Evolutionary conservation across 2,329 filamentous ascomycete species (phyloP).

Genomic region (Botrytis medusae): DNA sequence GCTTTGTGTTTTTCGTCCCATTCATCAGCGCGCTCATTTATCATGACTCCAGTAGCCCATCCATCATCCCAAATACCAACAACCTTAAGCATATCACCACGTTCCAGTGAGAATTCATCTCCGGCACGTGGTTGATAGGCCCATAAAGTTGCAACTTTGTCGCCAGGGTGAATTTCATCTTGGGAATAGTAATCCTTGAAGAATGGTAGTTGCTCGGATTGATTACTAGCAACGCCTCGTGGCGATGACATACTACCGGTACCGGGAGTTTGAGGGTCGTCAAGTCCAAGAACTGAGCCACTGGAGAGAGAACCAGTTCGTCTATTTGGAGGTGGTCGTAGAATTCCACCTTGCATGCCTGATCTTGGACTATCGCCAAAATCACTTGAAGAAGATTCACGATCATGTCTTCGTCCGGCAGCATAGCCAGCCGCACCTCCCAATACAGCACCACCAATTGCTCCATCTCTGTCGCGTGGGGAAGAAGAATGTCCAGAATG

Average conservation of each 20-base stretch:
- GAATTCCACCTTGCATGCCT: conserved; percentile 52
- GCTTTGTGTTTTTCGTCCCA: conserved; percentile 75
- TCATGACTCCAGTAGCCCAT: conserved; percentile 90
- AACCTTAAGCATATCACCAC: conserved; percentile 97
- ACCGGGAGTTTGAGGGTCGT: conserved; percentile 72
- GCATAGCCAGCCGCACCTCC: conserved; percentile 49
- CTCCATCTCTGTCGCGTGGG: conserved; percentile 25
- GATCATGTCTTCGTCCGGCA: conserved; percentile 47
- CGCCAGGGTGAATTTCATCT: conserved; percentile 89
- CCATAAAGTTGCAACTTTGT: conserved; percentile 90
- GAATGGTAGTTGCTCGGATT: conserved; percentile 91
- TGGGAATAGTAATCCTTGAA: conserved; percentile 99
- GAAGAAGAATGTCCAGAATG: conserved; percentile 63
- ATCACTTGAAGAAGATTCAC: conserved; percentile 67
- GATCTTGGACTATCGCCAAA: conserved; percentile 66
- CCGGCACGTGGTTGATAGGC: conserved; percentile 92
- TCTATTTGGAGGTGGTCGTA: conserved; percentile 64
- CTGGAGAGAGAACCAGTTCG: conserved; percentile 89
- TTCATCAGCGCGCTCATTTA: conserved; percentile 81
- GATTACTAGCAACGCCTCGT: conserved; percentile 77
- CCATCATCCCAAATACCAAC: conserved; percentile 99
- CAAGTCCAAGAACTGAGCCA: conserved; percentile 68
- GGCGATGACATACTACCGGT: conserved; percentile 80
- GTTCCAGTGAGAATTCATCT: conserved; percentile 90
- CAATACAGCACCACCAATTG: conserved; percentile 29